A percentile compares a stretch with the other conserved stretches of the same genome.
These are phyloP conservation scores for Ilex paraguariensis DNA, from an alignment of 305 asterid genomes.

Conservation along the genomic window DNA sequence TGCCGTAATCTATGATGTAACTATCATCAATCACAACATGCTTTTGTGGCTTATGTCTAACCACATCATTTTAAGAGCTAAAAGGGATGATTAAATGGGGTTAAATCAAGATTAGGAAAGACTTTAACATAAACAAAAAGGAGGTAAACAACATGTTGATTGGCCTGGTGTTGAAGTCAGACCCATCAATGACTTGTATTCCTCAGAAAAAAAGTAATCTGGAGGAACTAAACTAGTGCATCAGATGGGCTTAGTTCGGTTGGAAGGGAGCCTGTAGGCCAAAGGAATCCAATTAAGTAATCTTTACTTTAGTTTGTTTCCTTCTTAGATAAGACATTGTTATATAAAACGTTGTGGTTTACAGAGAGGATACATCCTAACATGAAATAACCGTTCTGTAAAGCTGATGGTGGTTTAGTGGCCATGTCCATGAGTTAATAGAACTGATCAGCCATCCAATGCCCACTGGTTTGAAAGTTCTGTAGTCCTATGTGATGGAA, in stretches of 20 bases:
- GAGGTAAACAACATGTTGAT: neutral
- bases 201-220: neutral
- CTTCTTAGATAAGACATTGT: too few species aligned
- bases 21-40: neutral
- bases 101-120: neutral
- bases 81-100: neutral
- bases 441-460: too few species aligned
- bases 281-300: too few species aligned
- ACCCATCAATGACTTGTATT: neutral
- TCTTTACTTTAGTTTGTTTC: too few species aligned
- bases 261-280: neutral
- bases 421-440: too few species aligned
- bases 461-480: too few species aligned
- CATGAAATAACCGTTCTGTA: too few species aligned
- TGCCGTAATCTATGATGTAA: neutral
- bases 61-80: neutral
- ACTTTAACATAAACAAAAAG: neutral
- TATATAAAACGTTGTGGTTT: too few species aligned
- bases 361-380: too few species aligned
- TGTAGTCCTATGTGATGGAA: too few species aligned
- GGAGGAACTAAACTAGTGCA: neutral
- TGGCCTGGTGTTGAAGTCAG: neutral
- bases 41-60: neutral
- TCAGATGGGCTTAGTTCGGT: neutral
- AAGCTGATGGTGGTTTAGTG: too few species aligned